Percentiles rank a stretch among this genome's conserved stretches.
phyloP scores from a whole-genome alignment of 2,329 filamentous ascomycete genomes.

The Endocalyx cinctus region DNA sequence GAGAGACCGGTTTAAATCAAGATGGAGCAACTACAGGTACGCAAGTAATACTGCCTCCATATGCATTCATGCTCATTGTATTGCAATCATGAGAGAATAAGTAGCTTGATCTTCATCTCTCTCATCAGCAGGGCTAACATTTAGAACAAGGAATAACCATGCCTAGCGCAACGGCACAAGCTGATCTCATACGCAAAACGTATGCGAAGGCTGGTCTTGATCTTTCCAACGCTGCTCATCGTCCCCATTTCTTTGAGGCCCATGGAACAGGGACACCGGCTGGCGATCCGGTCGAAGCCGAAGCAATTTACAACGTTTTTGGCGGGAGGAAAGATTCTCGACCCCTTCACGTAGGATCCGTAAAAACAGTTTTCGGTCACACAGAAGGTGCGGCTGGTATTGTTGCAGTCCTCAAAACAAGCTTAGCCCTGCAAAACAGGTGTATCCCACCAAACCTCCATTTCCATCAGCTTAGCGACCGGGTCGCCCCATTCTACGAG shows the following conservation, averaged over 20 bases:
- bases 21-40: conserved; percentile 7
- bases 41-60: conserved; percentile 43
- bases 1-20: conserved; percentile 9
- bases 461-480: neutral
- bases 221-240: neutral
- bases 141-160: conserved; percentile 8
- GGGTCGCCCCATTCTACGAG: neutral
- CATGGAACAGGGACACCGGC: conserved; percentile 6
- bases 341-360: conserved; percentile 4
- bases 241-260: conserved; percentile 5
- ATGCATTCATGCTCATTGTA: conserved; percentile 33
- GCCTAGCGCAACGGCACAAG: conserved; percentile 5
- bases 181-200: conserved; percentile 1
- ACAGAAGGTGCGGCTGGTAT: conserved; percentile 6
- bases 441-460: conserved; percentile 1
- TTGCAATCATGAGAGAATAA: conserved; percentile 25
- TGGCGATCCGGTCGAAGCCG: conserved; percentile 3
- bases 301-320: conserved; percentile 2
- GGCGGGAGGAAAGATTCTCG: neutral
- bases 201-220: conserved; percentile 4
- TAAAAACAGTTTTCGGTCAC: conserved; percentile 7
- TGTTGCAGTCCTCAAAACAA: conserved; percentile 3
- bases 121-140: too few relatives aligned
- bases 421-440: conserved; percentile 1
- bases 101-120: conserved; percentile 17